phyloP scores from a whole-genome alignment of 257 asterid species.

The Solanum ahanhuiri region DNA sequence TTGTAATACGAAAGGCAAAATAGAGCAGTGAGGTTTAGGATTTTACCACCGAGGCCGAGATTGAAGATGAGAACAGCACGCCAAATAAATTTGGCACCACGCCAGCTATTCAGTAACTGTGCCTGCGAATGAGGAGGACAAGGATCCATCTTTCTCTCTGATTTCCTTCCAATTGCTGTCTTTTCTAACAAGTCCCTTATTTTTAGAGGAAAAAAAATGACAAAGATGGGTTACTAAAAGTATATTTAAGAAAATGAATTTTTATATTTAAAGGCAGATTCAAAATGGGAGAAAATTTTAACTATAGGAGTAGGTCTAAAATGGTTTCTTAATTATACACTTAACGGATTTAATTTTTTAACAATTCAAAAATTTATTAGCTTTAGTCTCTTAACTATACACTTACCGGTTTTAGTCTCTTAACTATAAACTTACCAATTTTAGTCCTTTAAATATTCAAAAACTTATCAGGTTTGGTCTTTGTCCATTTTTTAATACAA shows the following conservation, averaged over 20 bases:
- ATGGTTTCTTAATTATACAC: too few species aligned
- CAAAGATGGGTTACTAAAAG: background rate
- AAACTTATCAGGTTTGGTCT: too few species aligned
- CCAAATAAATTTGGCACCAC: conserved; percentile 44
- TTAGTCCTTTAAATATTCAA: too few species aligned
- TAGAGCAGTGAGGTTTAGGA: background rate
- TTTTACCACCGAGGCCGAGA: conserved; percentile 58
- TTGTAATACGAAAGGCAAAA: background rate
- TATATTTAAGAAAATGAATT: too few species aligned
- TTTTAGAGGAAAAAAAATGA: background rate
- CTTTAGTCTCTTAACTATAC: too few species aligned
- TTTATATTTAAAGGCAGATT: background rate
- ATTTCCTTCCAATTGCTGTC: background rate
- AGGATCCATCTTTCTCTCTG: background rate
- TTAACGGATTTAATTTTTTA: too few species aligned
- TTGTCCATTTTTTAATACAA: too few species aligned
- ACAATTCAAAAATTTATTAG: too few species aligned
- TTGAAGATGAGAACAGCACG: conserved; percentile 52
- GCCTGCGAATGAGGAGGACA: background rate
- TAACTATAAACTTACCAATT: too few species aligned
- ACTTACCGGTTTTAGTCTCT: too few species aligned
- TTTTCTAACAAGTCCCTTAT: background rate
- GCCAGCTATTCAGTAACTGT: background rate
- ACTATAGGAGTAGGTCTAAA: too few species aligned
- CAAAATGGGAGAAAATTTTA: too few species aligned